Evolutionary conservation across 2,329 filamentous ascomycete genomes (phyloP).

Genomic region (Fonsecaea pedrosoi): DNA sequence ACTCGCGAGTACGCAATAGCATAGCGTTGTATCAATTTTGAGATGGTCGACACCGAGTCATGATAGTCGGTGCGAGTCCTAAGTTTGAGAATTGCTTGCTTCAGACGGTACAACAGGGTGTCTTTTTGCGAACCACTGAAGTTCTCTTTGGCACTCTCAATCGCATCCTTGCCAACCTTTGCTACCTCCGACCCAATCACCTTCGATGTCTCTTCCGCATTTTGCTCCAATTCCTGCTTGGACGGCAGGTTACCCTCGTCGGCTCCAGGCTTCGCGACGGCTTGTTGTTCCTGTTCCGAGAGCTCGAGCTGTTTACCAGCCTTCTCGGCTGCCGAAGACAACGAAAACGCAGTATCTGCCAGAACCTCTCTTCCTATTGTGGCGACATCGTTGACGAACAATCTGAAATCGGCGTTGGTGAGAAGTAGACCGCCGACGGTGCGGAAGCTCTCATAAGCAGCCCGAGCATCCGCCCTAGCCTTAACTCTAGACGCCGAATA

Average conservation of each 20-base stretch:
- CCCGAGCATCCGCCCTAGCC: constrained; percentile 72
- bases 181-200: constrained; percentile 47
- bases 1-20: constrained; percentile 77
- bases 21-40: constrained; percentile 77
- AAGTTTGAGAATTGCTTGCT: constrained; percentile 75
- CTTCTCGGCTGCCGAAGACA: constrained; percentile 77
- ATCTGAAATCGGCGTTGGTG: constrained; percentile 87
- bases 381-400: constrained; percentile 81
- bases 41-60: constrained; percentile 81
- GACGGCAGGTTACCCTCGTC: constrained; percentile 59
- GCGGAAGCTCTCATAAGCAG: constrained; percentile 79
- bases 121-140: constrained; percentile 74
- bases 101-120: constrained; percentile 75
- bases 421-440: constrained; percentile 85
- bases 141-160: constrained; percentile 76
- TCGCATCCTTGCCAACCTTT: constrained; percentile 61
- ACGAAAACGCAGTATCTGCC: constrained; percentile 79
- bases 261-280: constrained; percentile 55
- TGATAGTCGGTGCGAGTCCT: constrained; percentile 81
- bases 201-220: constrained; percentile 61
- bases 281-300: constrained; percentile 64
- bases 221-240: constrained; percentile 66
- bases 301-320: constrained; percentile 77
- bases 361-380: constrained; percentile 84
- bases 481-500: constrained; percentile 67